phyloP scores from a whole-genome alignment of 1,139 yeast species.

The Debaryomyces coudertii region DNA sequence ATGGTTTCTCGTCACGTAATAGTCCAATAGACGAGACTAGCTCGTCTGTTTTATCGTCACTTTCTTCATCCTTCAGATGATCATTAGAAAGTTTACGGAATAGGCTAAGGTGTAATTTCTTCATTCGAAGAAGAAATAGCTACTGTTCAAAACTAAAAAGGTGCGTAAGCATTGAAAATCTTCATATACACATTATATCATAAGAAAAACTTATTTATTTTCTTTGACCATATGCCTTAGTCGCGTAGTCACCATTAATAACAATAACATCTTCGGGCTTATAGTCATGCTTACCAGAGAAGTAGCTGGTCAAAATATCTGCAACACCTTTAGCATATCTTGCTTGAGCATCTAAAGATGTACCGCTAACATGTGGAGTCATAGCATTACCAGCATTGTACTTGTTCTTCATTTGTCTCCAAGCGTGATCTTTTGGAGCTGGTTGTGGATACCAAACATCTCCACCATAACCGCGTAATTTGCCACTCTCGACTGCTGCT shows the following conservation, averaged over 20 bases:
- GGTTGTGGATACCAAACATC: conserved; percentile 87
- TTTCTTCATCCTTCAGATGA: not conserved
- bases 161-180: not conserved
- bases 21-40: not conserved
- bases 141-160: not conserved
- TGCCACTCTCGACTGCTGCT: conserved; percentile 70
- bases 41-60: not conserved
- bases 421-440: conserved; percentile 74
- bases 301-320: conserved; percentile 63
- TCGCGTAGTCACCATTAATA: conserved; percentile 71
- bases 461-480: conserved; percentile 79
- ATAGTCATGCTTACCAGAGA: conserved; percentile 65
- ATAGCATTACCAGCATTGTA: conserved; percentile 80
- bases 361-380: conserved; percentile 84
- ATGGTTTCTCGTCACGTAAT: conserved; percentile 3
- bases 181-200: not conserved
- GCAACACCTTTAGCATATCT: conserved; percentile 74
- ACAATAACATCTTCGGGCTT: conserved; percentile 76
- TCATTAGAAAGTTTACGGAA: not conserved
- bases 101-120: conserved; percentile 1
- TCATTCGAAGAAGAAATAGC: not conserved
- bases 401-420: conserved; percentile 69
- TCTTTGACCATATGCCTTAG: conserved; percentile 69
- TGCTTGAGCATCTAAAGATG: conserved; percentile 77
- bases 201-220: conserved; percentile 18